Base-by-base conservation (phyloP, 2,329 filamentous ascomycete genomes). In the Fusarium buxicola region DNA sequence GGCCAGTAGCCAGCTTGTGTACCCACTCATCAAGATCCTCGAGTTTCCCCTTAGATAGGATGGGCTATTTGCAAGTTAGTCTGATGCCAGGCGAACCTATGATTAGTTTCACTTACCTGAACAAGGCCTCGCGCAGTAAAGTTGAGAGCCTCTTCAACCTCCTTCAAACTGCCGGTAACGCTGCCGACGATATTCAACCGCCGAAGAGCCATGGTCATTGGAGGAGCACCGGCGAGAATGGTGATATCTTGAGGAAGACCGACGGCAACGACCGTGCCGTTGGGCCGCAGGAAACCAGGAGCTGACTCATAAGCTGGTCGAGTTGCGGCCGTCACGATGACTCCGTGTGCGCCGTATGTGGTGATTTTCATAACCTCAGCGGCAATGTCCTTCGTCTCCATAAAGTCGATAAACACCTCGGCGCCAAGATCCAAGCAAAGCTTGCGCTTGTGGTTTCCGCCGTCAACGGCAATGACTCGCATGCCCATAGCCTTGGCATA, bases 251-350 rank as follows among this genome's bases (percentile, higher is more conserved):
- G 50, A 0, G 93, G 93, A 16, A 97, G 82, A 68, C 92, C 93
- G 68, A 97, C 94, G 74, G 90, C 92, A 45, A 96, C 85, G 65
- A 96, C 89, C 9, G 87, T 86, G 41, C 93, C 93, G 45, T 89
- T 87, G 32, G 92, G 86, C 43, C 93, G 89, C 48, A 96, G 88
- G 75, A 96, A 96, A 75, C 84, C 88, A 30, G 91, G 87, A 8
- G 93, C 94, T 79, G 96, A 92, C 79, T 96, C 92, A 85, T 97
- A 97, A n/a, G 93, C 93, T 79, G 89, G 91, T 82, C 96, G 92
- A 65, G 83, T 86, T 39, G 92, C 92, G 45, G 94, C 93, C 34
- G 96, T 86, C 15, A 96, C 82, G 61, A 97, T 83, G 45, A 95
- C 92, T 11, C 92, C 93, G 68, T 96, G 91, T 2, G 93, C 92